phyloP scores from a whole-genome alignment of 1,284 basidiomycete species.

The Ganoderma sinense region DNA sequence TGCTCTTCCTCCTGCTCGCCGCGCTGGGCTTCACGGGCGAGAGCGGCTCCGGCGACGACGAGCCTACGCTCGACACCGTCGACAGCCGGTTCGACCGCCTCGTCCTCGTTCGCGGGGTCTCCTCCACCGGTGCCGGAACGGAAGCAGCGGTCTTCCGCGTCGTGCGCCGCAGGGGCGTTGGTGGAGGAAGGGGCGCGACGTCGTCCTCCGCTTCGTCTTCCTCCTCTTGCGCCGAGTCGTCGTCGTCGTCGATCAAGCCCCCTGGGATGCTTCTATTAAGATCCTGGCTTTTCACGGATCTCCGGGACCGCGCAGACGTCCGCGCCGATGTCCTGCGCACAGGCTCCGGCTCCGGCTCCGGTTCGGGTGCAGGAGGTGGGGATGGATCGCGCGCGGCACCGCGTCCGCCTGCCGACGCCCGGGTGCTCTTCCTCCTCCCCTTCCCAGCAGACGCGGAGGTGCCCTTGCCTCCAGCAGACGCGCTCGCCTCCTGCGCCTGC shows the following conservation, averaged over 20 bases:
- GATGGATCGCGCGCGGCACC: constrained; percentile 8
- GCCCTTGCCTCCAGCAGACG: neutral
- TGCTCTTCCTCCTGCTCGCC: constrained; percentile 21
- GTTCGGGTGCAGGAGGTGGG: neutral
- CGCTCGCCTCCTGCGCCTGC: constrained; percentile 4
- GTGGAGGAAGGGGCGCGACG: constrained; percentile 53
- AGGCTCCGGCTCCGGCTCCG: constrained; percentile 14
- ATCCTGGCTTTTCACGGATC: constrained; percentile 34
- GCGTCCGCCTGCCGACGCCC: constrained; percentile 13
- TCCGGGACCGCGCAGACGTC: constrained; percentile 26
- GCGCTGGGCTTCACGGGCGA: constrained; percentile 35
- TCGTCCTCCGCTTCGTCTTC: constrained; percentile 61
- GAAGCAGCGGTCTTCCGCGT: constrained; percentile 34
- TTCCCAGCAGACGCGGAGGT: constrained; percentile 13
- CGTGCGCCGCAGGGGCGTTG: constrained; percentile 35
- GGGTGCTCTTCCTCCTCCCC: constrained; percentile 15
- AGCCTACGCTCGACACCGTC: constrained; percentile 31
- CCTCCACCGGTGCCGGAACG: constrained; percentile 20
- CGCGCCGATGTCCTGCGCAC: constrained; percentile 26
- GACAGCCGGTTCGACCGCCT: constrained; percentile 33
- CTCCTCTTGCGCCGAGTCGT: constrained; percentile 46
- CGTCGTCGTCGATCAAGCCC: constrained; percentile 56
- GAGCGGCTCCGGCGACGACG: constrained; percentile 38
- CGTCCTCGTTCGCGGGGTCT: constrained; percentile 21
- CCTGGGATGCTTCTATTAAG: constrained; percentile 60